phyloP scores from a whole-genome alignment of 2,329 filamentous ascomycete genomes.

The Chaetomium strumarium region DNA sequence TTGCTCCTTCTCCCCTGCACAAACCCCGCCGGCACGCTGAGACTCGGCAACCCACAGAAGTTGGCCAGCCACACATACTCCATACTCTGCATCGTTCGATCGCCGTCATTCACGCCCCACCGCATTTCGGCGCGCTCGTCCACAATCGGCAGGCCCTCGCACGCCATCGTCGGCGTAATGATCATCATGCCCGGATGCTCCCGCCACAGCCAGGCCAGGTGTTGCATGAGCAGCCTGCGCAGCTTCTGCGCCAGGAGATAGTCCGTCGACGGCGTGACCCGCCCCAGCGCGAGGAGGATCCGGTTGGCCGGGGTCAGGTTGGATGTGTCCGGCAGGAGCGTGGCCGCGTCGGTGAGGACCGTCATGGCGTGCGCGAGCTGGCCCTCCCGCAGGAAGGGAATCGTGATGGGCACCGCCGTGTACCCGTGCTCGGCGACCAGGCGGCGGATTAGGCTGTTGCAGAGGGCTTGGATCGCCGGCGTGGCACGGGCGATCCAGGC shows the following conservation, averaged over 20 bases:
- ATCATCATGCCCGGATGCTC: conserved; percentile 64
- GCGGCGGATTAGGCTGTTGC: conserved; percentile 42
- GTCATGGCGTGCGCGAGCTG: conserved; percentile 69
- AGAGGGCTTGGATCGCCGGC: conserved; percentile 38
- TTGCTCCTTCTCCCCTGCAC: conserved; percentile 26
- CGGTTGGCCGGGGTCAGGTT: conserved; percentile 57
- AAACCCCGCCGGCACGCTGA: conserved; percentile 43
- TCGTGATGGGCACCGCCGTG: conserved; percentile 46
- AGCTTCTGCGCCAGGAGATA: conserved; percentile 65
- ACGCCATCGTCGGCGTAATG: conserved; percentile 59
- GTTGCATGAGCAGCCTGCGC: conserved; percentile 62
- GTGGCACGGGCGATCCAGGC: conserved; percentile 53
- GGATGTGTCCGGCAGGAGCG: conserved; percentile 40
- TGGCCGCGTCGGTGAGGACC: conserved; percentile 58
- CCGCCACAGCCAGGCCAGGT: conserved; percentile 61
- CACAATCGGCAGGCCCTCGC: conserved; percentile 41
- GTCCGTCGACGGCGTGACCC: conserved; percentile 58
- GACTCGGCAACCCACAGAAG: conserved; percentile 42
- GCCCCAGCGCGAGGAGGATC: conserved; percentile 59
- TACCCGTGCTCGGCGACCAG: conserved; percentile 50
- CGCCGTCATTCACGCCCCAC: conserved; percentile 41
- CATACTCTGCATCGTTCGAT: conserved; percentile 42
- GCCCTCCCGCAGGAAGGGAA: conserved; percentile 55
- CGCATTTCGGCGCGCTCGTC: conserved; percentile 30
- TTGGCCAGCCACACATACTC: conserved; percentile 47